Evolutionary conservation across 2,329 filamentous ascomycete genomes (phyloP).

Genomic region (Claviceps lovelessii): DNA sequence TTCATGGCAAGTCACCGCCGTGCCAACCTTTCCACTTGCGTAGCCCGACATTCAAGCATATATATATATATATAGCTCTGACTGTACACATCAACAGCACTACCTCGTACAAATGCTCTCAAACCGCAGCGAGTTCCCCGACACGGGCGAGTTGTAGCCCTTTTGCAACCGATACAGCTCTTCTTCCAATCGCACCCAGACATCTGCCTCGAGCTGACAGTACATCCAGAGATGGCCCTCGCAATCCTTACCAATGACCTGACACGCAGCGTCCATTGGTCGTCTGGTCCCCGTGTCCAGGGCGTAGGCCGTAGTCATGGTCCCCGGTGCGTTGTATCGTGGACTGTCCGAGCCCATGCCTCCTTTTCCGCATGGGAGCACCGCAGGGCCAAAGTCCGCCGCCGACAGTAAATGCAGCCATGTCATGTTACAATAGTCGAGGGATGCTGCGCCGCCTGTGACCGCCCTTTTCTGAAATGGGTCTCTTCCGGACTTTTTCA

Average conservation of each 20-base stretch:
- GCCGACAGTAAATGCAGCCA: constrained; percentile 3
- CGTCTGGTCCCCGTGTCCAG: not conserved
- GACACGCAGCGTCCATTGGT: not conserved
- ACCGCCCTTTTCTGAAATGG: not conserved
- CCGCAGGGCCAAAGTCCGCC: constrained; percentile 4
- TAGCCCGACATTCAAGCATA: too few species aligned
- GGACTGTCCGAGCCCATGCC: not conserved
- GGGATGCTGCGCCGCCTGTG: not conserved
- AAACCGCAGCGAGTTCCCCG: constrained; percentile 2
- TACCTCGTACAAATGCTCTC: not conserved
- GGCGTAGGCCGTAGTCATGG: constrained; percentile 2
- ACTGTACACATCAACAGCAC: not conserved
- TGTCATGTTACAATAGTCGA: constrained; percentile 4
- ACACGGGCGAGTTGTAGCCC: constrained; percentile 3
- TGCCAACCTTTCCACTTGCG: too few species aligned
- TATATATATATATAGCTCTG: too few species aligned
- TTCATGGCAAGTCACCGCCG: too few species aligned
- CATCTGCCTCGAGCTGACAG: constrained; percentile 4
- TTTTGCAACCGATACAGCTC: constrained; percentile 6
- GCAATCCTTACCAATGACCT: constrained; percentile 3
- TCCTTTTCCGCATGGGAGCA: not conserved
- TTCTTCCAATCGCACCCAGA: constrained; percentile 6
- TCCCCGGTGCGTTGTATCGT: constrained; percentile 4
- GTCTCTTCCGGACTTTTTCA: not conserved
- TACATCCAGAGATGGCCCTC: constrained; percentile 6